Evolutionary conservation across 345 rosid genomes (phyloP), one percentile per base, ranked within the genome.

Genomic region (Eucalyptus pauciflora): DNA sequence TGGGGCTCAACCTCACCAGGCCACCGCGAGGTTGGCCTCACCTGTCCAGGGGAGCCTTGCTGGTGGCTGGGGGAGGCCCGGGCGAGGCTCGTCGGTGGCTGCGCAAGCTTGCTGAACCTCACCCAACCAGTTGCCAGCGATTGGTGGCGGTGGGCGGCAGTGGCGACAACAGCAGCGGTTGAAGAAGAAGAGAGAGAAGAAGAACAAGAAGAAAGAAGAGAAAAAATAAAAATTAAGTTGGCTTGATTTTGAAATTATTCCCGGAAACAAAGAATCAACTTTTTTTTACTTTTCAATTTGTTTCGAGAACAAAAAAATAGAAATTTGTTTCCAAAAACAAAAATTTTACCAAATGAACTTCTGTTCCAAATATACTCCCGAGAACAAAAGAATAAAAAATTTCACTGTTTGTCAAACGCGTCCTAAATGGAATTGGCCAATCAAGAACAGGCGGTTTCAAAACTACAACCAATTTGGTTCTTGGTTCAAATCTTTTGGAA

Each of bases 111-210:
- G 8, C 1, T 20, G 1, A 0, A 51, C 54, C 54, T 51, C 20
- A 16, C 20, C 54, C 7, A 16, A 51, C 54, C 1, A 3, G 2
- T 16, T 0, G 2, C 8, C 0, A 3, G 8, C 7, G 7, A 51
- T 0, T 0, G 4, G 7, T 3, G 4, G 18, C 0, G 0, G 48
- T 2, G 48, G 48, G 48, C 48, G 48, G 9, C 48, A 10, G 10
- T 10, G 1, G 7, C 8, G 0, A 5, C 1, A 1, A 0, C 7
- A 3, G 20, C 0, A 6, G 8, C 8, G 0, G 1, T 51, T 51
- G 58, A 52, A 52, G 24, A 52, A 52, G 4, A 18, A 16, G 2
- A 18, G 11, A 9, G 11, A 18, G 24, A 52, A 52, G 2, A 7
- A 50, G 3, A 50, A 50, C 0, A 16, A 51, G 3, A 16, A 51